phyloP scores from a whole-genome alignment of 768 basidiomycete genomes.

The Termitomyces sp. region DNA sequence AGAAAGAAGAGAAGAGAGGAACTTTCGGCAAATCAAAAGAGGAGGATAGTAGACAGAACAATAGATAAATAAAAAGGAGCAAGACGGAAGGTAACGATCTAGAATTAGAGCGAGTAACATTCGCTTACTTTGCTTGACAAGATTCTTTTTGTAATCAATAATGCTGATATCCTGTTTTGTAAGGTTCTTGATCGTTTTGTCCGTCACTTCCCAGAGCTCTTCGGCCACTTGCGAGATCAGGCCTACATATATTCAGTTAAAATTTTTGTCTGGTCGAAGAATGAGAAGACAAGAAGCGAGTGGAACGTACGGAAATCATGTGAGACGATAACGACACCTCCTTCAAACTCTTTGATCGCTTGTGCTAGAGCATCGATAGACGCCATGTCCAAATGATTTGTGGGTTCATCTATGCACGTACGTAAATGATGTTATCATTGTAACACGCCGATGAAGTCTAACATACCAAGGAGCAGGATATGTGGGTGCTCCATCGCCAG shows the following conservation, averaged over 20 bases:
- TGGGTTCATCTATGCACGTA: slow-evolving; percentile 71
- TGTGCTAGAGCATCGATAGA: slow-evolving; percentile 94
- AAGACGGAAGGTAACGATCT: background rate
- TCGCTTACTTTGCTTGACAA: slow-evolving; percentile 70
- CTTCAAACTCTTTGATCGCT: slow-evolving; percentile 96
- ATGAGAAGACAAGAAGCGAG: background rate
- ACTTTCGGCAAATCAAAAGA: background rate
- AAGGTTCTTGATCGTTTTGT: slow-evolving; percentile 88
- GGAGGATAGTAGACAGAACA: background rate
- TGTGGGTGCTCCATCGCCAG: slow-evolving; percentile 97
- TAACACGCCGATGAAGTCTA: background rate
- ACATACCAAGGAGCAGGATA: slow-evolving; percentile 76
- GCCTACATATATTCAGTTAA: slow-evolving; percentile 35
- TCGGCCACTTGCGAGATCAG: slow-evolving; percentile 97
- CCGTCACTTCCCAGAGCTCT: slow-evolving; percentile 98
- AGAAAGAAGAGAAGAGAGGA: background rate
- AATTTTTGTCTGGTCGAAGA: background rate
- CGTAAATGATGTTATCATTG: background rate
- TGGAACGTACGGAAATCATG: slow-evolving; percentile 86
- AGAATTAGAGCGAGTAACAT: background rate
- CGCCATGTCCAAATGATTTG: slow-evolving; percentile 97
- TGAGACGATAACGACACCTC: slow-evolving; percentile 98
- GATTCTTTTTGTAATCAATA: slow-evolving; percentile 86
- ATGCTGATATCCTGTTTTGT: slow-evolving; percentile 90
- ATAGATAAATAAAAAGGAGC: too few species aligned